These are phyloP conservation scores for Luvunga scandens DNA, from an alignment of 345 rosid genomes.

Conservation along the genomic window DNA sequence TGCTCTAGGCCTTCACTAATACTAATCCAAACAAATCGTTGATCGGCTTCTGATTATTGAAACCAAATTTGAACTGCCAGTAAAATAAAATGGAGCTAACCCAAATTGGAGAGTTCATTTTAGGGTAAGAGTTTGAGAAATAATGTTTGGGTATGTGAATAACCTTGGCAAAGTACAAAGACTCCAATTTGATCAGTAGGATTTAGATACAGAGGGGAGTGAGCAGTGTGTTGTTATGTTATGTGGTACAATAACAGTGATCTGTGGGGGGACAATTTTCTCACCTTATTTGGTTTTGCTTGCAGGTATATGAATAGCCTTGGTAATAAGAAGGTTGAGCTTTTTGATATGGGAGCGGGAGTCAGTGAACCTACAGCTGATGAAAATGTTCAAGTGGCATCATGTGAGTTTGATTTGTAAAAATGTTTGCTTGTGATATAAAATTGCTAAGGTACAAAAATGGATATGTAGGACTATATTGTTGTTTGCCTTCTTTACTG, in stretches of 20 bases:
- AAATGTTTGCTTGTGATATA: not conserved
- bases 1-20: conserved; percentile 8
- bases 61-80: not conserved
- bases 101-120: not conserved
- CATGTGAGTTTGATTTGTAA: conserved; percentile 45
- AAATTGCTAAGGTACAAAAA: not conserved
- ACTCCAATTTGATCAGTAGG: not conserved
- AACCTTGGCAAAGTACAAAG: not conserved
- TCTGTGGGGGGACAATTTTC: not conserved
- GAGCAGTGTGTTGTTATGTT: not conserved
- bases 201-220: not conserved
- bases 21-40: not conserved
- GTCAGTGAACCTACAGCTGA: conserved; percentile 81
- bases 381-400: conserved; percentile 88
- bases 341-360: conserved; percentile 92
- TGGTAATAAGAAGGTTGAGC: conserved; percentile 89
- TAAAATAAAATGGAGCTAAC: not conserved
- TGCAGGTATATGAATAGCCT: conserved; percentile 85
- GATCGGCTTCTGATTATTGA: not conserved
- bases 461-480: not conserved
- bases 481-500: not conserved
- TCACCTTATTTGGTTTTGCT: conserved; percentile 15
- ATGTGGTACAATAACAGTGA: not conserved
- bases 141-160: not conserved
- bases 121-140: not conserved